These are phyloP conservation scores for Schizochytrium sp. DNA, from an alignment of 108 stramenopile genomes.

Conservation along the genomic window DNA sequence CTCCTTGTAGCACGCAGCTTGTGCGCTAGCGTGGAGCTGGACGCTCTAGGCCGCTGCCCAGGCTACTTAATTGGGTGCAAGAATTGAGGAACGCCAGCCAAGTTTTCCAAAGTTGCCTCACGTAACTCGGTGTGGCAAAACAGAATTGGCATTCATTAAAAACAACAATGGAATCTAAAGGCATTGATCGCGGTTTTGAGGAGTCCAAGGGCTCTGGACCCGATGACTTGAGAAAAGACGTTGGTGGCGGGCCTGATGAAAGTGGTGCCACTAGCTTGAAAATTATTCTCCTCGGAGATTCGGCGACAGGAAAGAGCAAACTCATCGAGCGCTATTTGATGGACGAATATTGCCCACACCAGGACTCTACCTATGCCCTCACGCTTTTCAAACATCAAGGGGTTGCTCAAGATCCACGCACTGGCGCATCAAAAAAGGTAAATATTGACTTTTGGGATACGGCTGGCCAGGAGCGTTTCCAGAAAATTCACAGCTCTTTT, in stretches of 20 bases:
- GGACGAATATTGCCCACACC: slow-evolving; percentile 85
- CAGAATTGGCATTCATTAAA: too few relatives aligned
- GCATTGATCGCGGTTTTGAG: not conserved
- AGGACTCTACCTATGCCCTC: slow-evolving; percentile 85
- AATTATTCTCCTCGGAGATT: slow-evolving; percentile 85
- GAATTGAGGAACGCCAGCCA: too few relatives aligned
- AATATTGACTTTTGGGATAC: slow-evolving; percentile 86
- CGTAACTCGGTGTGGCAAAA: too few relatives aligned
- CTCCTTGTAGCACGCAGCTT: too few relatives aligned
- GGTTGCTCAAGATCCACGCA: not conserved
- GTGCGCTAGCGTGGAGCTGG: too few relatives aligned
- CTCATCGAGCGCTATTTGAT: slow-evolving; percentile 84
- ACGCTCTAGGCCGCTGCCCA: too few relatives aligned
- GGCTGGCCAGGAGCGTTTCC: slow-evolving; percentile 87
- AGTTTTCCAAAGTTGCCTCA: too few relatives aligned
- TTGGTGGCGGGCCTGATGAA: not conserved
- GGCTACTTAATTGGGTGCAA: too few relatives aligned
- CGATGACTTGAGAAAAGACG: not conserved
- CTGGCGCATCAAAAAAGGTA: not conserved
- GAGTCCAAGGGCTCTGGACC: not conserved
- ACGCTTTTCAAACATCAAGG: slow-evolving; percentile 76
- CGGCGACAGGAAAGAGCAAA: slow-evolving; percentile 88
- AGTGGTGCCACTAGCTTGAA: slow-evolving; percentile 61
- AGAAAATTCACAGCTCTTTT: slow-evolving; percentile 86
- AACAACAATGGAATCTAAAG: too few relatives aligned